Percentiles rank a stretch among this genome's conserved stretches.
Conservation (phyloP, 257 asterid species). For the Rubia yunnanensis region DNA sequence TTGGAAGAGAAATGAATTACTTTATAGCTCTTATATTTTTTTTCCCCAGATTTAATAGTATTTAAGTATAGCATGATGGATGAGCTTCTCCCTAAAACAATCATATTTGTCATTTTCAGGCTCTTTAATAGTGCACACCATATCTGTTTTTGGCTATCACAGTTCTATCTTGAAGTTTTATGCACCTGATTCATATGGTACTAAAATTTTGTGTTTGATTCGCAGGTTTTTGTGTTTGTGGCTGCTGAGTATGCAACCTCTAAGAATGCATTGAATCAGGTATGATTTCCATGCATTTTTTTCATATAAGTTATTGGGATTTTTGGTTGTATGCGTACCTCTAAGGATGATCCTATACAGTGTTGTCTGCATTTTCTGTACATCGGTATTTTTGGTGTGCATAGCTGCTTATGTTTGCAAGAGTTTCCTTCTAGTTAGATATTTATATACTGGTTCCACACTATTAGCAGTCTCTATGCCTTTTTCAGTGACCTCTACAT, state of each 20-base stretch:
- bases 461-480: background rate
- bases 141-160: background rate
- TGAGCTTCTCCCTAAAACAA: background rate
- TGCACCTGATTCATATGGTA: background rate
- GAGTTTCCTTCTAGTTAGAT: background rate
- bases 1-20: background rate
- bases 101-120: background rate
- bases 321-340: background rate
- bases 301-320: background rate
- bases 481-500: background rate
- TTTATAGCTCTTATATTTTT: background rate
- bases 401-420: background rate
- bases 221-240: conserved; percentile 87
- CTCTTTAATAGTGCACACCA: background rate
- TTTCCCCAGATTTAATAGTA: background rate
- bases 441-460: background rate
- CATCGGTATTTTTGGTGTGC: background rate
- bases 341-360: background rate
- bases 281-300: conserved; percentile 9
- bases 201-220: conserved; percentile 3
- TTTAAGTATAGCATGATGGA: background rate
- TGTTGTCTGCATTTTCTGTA: no score
- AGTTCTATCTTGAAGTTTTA: background rate
- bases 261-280: conserved; percentile 80
- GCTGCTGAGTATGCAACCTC: conserved; percentile 94